Base-by-base conservation (phyloP, 108 stramenopile species). In the Skeletonema menzelii region DNA sequence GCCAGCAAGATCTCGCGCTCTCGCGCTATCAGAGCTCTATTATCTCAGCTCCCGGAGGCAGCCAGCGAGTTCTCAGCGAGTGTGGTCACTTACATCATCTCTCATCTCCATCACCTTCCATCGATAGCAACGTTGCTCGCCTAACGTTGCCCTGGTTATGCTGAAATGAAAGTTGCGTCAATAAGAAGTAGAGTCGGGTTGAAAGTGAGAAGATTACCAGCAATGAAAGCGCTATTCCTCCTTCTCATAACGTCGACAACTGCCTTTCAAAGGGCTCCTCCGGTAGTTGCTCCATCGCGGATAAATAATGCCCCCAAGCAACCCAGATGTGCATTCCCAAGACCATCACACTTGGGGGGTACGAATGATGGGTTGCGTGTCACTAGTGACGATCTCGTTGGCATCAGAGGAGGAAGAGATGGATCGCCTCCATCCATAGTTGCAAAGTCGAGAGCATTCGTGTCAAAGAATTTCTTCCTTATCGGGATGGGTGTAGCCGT, bases 401-500 rank as follows among this genome's bases (percentile, higher is more conserved):
- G 22, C 24, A 53, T 53, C 49, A 53, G 49, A 53, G 49, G 49
- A 53, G 49, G 49, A 53, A 22, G 49, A 53, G 49, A 22, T 22
- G 0, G 1, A 24, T 0, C 44, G 12, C 40, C 61, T 60, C 32
- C 59, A 15, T 64, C 70, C n/a, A 37, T 56, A 15, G 4, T 78
- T 28, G 67, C 64, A 22, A 58, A 66, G 59, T 24, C 69, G 6
- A 75, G 75, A 68, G 27, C 72, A 30, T 89, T 89, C 56, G 63
- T 69, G 4, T 75, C 85, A 40, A 91, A 90, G 55, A 89, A 96
- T 47, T 93, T 90, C 67, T 94, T 96, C 73, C 70, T 91, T 4
- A 17, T 91, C 8, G 95, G 95, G 17, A 86, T 96, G 86, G 66
- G 83, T 59, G 72, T 85, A 11, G 89, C 92, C 0, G 91, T 96